These are phyloP conservation scores for Moniliella sp. DNA, from an alignment of 1,284 basidiomycete species.

Conservation along the genomic window DNA sequence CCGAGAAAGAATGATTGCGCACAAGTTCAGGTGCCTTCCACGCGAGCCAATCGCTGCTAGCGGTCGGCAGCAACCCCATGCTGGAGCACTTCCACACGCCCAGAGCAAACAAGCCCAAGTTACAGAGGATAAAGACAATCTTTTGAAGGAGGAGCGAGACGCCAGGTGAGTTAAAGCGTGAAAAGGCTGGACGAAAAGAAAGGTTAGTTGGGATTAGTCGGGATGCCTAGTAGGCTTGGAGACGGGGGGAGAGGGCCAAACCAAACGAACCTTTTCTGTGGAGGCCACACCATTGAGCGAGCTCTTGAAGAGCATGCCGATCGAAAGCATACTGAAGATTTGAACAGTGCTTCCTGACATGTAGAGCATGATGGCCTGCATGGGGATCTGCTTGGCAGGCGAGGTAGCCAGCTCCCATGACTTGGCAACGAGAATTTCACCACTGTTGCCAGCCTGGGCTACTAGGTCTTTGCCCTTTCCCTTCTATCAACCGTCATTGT, in stretches of 20 bases:
- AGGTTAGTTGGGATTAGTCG: too few relatives aligned
- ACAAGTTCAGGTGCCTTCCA: slow-evolving; percentile 21
- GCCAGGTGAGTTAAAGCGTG: slow-evolving; percentile 11
- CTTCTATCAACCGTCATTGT: too few relatives aligned
- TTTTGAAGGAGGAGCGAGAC: slow-evolving; percentile 20
- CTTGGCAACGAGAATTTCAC: too few relatives aligned
- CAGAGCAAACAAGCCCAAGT: slow-evolving; percentile 19
- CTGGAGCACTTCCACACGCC: slow-evolving; percentile 31
- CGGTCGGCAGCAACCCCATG: slow-evolving; percentile 29
- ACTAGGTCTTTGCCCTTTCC: too few relatives aligned
- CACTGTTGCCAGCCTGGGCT: too few relatives aligned
- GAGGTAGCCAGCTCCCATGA: slow-evolving; percentile 28
- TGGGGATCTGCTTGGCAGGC: slow-evolving; percentile 24
- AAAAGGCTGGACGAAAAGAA: slow-evolving; percentile 11
- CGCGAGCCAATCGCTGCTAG: slow-evolving; percentile 29
- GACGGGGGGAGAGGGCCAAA: too few relatives aligned
- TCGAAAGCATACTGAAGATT: slow-evolving; percentile 32
- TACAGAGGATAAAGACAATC: slow-evolving; percentile 15
- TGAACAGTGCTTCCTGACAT: slow-evolving; percentile 28
- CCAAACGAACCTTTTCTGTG: not conserved
- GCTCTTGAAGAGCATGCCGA: slow-evolving; percentile 25
- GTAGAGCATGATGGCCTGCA: slow-evolving; percentile 32
- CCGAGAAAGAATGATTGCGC: slow-evolving; percentile 5
- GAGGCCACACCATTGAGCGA: slow-evolving; percentile 10
- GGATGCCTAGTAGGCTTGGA: too few relatives aligned